Evolutionary conservation across 805 yeast species (phyloP).

Genomic region (Kodamaea restingae): DNA sequence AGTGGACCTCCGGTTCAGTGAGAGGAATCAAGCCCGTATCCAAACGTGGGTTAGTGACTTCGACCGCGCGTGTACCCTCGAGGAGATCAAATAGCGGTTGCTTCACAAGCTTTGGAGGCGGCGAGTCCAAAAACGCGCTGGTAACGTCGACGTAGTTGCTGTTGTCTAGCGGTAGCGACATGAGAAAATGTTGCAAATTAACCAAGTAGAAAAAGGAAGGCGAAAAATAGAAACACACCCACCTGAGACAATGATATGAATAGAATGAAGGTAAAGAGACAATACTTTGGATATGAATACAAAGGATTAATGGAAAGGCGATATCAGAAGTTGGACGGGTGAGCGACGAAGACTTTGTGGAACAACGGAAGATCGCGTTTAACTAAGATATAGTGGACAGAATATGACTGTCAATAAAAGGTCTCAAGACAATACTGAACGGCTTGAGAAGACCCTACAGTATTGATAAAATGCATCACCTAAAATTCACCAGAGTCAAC

Average conservation of each 20-base stretch:
- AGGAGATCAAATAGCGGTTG: conserved; percentile 59
- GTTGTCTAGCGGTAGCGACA: conserved; percentile 3
- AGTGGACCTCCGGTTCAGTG: conserved; percentile 40
- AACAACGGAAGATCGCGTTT: no score
- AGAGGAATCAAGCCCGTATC: conserved; percentile 72
- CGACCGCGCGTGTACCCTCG: conserved; percentile 87
- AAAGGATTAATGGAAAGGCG: no score
- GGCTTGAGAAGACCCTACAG: no score
- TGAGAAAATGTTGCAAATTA: background rate
- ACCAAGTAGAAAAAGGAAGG: background rate
- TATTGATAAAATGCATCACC: no score
- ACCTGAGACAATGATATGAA: background rate
- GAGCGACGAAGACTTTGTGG: no score
- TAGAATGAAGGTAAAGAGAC: background rate
- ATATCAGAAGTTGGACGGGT: no score
- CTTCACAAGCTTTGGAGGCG: conserved; percentile 56
- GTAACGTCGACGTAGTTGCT: conserved; percentile 52
- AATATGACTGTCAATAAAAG: no score
- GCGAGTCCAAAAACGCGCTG: conserved; percentile 38
- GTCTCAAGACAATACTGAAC: no score
- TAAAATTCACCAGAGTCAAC: no score
- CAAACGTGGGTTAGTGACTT: conserved; percentile 62
- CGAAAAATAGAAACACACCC: no score
- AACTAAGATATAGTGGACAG: no score
- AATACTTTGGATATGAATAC: no score